Base-by-base conservation (phyloP, 192 early-diverging fungal genomes). In the Chytriomyces sp. region DNA sequence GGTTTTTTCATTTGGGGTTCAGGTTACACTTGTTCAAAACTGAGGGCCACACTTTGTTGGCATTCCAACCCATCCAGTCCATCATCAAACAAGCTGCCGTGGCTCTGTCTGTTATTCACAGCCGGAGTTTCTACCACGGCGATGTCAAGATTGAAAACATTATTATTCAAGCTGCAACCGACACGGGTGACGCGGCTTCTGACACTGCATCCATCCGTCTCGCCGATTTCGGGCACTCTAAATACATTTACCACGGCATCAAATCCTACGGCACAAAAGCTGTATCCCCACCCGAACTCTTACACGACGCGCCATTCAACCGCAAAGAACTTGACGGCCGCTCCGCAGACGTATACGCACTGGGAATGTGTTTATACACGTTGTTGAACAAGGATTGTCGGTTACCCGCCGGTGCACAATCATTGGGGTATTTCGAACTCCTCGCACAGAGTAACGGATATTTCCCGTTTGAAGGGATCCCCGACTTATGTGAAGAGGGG, bases 91-190 rank as follows among this genome's bases (percentile, higher is more conserved):
- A 90, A 59, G 69, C 84, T 35, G 77, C 81, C 11, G 50, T 45
- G 16, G 85, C 84, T 20, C 69, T 90, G 16, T n/a, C 20, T 13
- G 65, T 83, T 63, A 76, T 90, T 23, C 83, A 90, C 75, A 28
- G 69, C 57, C 64, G 77, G 10, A 79, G 83, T 28, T 65, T 90
- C 20, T 84, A 84, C 20, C 88, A 90, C 68, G 79, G 87, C 28
- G 88, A 89, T 66, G 81, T 88, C 71, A 90, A 90, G 76, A 84
- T 90, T 72, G 87, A 90, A 80, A 90, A 90, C 75, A 81, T 89
- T 53, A 72, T 89, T 45, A n/a, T 69, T 16, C 35, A 69, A 16
- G 10, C 53, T 57, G 20, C 53, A 1, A 2, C 20, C 20, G 16
- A 20, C 16, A 1, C 53, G 1, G 26, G 11, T 0, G 63, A 13